A percentile compares a stretch with the other conserved stretches of the same genome.
phyloP scores from a whole-genome alignment of 164 flowering plant species.

The Malania oleifera region DNA sequence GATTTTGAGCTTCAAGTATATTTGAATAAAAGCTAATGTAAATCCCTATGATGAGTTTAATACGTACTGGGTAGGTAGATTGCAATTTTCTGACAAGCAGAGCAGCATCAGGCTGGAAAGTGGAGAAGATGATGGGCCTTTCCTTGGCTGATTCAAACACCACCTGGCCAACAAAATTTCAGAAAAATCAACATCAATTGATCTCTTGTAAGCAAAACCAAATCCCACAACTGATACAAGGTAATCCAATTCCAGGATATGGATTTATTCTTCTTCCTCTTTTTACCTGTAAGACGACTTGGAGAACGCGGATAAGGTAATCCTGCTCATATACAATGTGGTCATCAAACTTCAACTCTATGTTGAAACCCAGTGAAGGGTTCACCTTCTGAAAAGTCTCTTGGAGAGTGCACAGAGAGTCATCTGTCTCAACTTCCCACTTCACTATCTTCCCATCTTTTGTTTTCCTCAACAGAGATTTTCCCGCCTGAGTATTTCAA shows the following conservation, averaged over 20 bases:
- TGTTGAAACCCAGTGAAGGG: slow-evolving; percentile 77
- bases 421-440: slow-evolving; percentile 80
- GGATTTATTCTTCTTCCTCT: slow-evolving; percentile 20
- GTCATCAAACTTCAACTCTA: slow-evolving; percentile 90
- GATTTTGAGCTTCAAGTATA: too few relatives aligned
- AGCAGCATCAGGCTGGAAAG: slow-evolving; percentile 91
- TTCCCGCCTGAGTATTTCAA: slow-evolving; percentile 29
- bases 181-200: not conserved
- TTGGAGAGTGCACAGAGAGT: slow-evolving; percentile 66
- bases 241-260: too few relatives aligned
- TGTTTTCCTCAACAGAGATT: slow-evolving; percentile 57
- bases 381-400: slow-evolving; percentile 70
- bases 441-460: slow-evolving; percentile 65
- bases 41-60: too few relatives aligned
- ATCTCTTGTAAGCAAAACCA: too few relatives aligned
- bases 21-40: too few relatives aligned
- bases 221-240: too few relatives aligned
- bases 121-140: slow-evolving; percentile 78
- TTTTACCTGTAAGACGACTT: slow-evolving; percentile 46
- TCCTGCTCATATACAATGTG: slow-evolving; percentile 46
- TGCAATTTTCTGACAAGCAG: slow-evolving; percentile 59
- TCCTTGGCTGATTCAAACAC: slow-evolving; percentile 54
- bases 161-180: slow-evolving; percentile 32
- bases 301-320: slow-evolving; percentile 43
- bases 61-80: slow-evolving; percentile 64